Evolutionary conservation across 345 rosid species (phyloP), one percentile per base, ranked within the genome.

Genomic region (Barbarea vulgaris): DNA sequence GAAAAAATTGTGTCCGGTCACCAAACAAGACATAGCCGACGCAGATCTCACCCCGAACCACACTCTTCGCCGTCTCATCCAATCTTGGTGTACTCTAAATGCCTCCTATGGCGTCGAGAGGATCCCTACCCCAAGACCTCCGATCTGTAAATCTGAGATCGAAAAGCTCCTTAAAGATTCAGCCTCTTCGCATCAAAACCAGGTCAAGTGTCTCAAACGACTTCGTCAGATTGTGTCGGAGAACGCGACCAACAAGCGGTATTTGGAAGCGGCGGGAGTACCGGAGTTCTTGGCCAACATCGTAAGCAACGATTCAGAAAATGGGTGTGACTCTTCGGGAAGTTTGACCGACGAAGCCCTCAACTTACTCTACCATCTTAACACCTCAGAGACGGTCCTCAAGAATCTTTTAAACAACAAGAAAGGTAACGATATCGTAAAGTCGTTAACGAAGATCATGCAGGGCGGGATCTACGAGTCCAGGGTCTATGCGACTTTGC

Each of bases 21-120:
- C 98, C 7, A 94, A 88, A 71, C 96, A 85, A 64, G 81, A 69
- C 58, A 67, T 94, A 46, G 17, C 79, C 5, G 85, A 81, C 36
- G 66, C 78, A 18, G 98, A 93, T 4, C 80, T 91, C 9, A 93
- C 96, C 0, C 98, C 98, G 2, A 93, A 93, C 81, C 90, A 89
- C 74, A 94, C 95, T 46, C 85, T 94, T 21, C 91, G 94, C 8
- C 87, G 98, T 12, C 77, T 94, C 44, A 85, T 94, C 59, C 98
- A 94, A 74, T 86, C 97, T 13, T 94, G 98, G 98, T 94, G 98
- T 73, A 88, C 86, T 8, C 70, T 94, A 52, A 90, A 94, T 39
- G 96, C 96, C 27, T 87, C 93, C 0, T 57, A 83, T 30, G 98
- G 98, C 13, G 59, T 94, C 10, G 91, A 94, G 76, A 84, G 95